These are phyloP conservation scores for Berberis vulgaris DNA, from an alignment of 164 flowering plant species.

Conservation along the genomic window DNA sequence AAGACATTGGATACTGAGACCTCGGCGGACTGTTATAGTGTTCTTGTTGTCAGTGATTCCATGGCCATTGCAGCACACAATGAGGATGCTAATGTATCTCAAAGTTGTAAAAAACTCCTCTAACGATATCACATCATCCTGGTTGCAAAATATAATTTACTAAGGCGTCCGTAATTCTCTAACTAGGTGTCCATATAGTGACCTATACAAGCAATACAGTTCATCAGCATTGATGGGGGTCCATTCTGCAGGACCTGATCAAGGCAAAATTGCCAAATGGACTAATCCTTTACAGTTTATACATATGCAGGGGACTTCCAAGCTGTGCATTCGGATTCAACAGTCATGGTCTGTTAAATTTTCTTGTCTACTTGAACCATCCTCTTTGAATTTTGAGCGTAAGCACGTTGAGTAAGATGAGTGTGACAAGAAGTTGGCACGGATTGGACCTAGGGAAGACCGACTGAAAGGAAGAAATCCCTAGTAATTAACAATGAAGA, in stretches of 20 bases:
- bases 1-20: conserved; percentile 11
- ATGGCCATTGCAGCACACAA: conserved; percentile 81
- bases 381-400: conserved; percentile 26
- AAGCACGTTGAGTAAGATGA: no score
- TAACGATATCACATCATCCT: no score
- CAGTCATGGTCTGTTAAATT: conserved; percentile 29
- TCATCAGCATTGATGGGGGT: not conserved
- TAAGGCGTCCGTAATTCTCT: not conserved
- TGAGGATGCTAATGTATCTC: conserved; percentile 83
- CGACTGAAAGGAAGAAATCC: no score
- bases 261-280: conserved; percentile 45
- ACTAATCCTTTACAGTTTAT: conserved; percentile 48
- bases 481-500: no score
- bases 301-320: conserved; percentile 90
- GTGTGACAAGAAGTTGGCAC: no score
- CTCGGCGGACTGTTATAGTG: conserved; percentile 62
- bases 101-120: no score
- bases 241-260: conserved; percentile 49
- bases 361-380: no score
- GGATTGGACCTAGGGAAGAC: no score
- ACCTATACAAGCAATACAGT: not conserved
- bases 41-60: conserved; percentile 50
- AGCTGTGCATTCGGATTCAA: conserved; percentile 89
- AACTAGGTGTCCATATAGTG: no score
- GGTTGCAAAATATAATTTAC: no score